Conservation (phyloP, 1,284 basidiomycete species). For the Porphyrellus sp. region DNA sequence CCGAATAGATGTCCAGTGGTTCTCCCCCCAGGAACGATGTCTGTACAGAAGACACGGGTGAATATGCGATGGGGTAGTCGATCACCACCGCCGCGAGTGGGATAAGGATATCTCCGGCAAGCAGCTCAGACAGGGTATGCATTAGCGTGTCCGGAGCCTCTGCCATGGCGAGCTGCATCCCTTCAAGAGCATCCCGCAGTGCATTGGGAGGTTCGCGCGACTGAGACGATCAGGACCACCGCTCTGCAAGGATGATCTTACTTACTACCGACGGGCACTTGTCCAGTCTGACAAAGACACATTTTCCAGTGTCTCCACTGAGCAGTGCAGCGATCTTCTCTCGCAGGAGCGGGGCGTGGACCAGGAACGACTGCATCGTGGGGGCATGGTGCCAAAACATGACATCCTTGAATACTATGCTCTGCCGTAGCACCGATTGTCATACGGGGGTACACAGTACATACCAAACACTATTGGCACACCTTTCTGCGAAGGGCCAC, state of each 20-base stretch:
- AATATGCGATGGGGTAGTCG: slow-evolving; percentile 57
- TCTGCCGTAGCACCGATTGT: slow-evolving; percentile 3
- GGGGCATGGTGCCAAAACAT: slow-evolving; percentile 40
- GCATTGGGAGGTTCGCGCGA: slow-evolving; percentile 8
- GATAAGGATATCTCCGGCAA: slow-evolving; percentile 34
- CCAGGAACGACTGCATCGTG: slow-evolving; percentile 48
- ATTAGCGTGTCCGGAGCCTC: slow-evolving; percentile 11
- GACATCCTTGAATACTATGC: slow-evolving; percentile 36
- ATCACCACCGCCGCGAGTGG: slow-evolving; percentile 53
- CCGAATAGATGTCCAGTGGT: slow-evolving; percentile 49
- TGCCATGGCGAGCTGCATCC: slow-evolving; percentile 25
- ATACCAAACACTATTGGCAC: not conserved
- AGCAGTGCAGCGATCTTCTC: slow-evolving; percentile 11
- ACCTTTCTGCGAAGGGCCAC: slow-evolving; percentile 27
- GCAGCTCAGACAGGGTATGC: slow-evolving; percentile 27
- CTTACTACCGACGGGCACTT: slow-evolving; percentile 24
- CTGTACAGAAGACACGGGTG: slow-evolving; percentile 37
- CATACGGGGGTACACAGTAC: not conserved
- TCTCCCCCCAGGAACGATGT: slow-evolving; percentile 42
- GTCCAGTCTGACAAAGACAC: slow-evolving; percentile 24
- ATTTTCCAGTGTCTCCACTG: not conserved
- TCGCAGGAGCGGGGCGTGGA: slow-evolving; percentile 32
- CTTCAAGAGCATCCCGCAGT: slow-evolving; percentile 16
- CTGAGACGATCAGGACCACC: slow-evolving; percentile 7
- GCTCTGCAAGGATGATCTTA: not conserved